These are phyloP conservation scores for Candida tunisiensis DNA, from an alignment of 1,139 yeast species.

Conservation along the genomic window DNA sequence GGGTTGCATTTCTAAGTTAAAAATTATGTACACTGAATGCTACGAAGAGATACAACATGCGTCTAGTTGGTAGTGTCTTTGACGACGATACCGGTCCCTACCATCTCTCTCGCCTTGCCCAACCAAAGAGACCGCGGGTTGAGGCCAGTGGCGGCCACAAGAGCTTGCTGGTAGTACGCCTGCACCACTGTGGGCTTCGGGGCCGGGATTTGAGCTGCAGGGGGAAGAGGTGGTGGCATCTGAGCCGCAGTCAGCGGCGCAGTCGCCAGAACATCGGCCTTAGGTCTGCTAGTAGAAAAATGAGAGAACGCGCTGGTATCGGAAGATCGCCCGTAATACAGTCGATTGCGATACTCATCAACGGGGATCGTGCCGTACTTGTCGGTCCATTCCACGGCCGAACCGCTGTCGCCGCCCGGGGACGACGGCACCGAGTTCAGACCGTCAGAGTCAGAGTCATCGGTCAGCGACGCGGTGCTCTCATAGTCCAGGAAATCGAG, in stretches of 20 bases:
- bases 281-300: no score
- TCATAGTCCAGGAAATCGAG: no score
- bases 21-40: no score
- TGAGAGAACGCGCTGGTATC: no score
- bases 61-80: no score
- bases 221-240: neutral
- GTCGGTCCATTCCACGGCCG: neutral
- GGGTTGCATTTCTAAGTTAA: no score
- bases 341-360: neutral
- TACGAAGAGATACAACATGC: no score
- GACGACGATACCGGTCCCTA: no score
- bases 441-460: neutral
- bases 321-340: neutral
- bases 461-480: neutral
- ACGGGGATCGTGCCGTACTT: neutral
- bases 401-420: neutral
- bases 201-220: slow-evolving; percentile 5
- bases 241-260: neutral
- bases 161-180: slow-evolving; percentile 13
- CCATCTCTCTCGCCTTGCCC: slow-evolving; percentile 40
- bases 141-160: slow-evolving; percentile 17
- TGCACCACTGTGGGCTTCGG: slow-evolving; percentile 7
- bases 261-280: no score
- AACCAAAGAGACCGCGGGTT: slow-evolving; percentile 30
- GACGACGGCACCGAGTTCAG: neutral